These are phyloP conservation scores for Rhodamnia rubescens DNA, from an alignment of 345 rosid genomes.

Conservation along the genomic window DNA sequence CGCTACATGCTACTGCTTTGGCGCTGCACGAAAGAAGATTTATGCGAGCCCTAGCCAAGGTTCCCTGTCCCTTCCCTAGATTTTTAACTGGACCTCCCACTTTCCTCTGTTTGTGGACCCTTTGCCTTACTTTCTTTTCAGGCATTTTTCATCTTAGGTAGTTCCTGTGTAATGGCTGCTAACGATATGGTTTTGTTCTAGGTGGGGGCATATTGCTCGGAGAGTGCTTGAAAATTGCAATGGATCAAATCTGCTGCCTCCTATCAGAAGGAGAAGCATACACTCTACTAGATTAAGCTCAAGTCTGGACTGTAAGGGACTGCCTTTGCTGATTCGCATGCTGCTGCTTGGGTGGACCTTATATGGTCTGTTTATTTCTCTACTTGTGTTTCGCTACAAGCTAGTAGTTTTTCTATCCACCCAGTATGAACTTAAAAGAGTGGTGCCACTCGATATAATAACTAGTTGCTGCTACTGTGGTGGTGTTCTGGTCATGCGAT, in stretches of 20 bases:
- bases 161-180: not conserved
- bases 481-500: not conserved
- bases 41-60: conserved; percentile 1
- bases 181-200: not conserved
- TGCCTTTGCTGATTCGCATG: not conserved
- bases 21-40: not conserved
- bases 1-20: conserved; percentile 5
- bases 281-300: not conserved
- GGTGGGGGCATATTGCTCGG: not conserved
- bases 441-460: not conserved
- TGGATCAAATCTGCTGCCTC: not conserved
- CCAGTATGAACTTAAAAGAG: not conserved
- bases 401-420: not conserved
- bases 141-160: not conserved
- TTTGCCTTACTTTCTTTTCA: not conserved
- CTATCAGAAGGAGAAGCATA: not conserved
- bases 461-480: not conserved
- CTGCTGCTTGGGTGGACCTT: not conserved
- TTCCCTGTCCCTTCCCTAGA: conserved; percentile 1
- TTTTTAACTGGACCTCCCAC: not conserved
- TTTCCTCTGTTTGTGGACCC: not conserved
- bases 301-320: not conserved
- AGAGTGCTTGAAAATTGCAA: not conserved
- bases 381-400: not conserved
- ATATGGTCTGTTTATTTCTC: not conserved